These are phyloP conservation scores for Pelargonium nanum DNA, from an alignment of 345 rosid species.

Conservation along the genomic window DNA sequence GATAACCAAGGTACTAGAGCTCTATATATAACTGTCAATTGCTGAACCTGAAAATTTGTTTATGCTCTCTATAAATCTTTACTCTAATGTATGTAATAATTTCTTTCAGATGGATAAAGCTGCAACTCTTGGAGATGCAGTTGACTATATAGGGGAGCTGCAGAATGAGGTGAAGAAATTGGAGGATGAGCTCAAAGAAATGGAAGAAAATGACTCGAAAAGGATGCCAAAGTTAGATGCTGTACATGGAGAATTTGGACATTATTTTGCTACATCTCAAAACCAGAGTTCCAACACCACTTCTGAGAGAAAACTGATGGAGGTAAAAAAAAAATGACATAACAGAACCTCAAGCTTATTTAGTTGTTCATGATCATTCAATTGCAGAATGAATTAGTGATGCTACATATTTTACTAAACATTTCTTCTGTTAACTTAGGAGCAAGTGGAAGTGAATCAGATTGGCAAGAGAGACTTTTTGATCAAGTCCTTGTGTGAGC, in stretches of 20 bases:
- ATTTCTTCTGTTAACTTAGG: slow-evolving; percentile 22
- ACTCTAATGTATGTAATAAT: no score
- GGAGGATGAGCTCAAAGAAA: slow-evolving; percentile 45
- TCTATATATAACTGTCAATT: slow-evolving; percentile 3
- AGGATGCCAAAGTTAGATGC: slow-evolving; percentile 12
- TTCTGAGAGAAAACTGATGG: slow-evolving; percentile 4
- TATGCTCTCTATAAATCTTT: no score
- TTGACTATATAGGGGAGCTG: slow-evolving; percentile 54
- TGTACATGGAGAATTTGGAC: not conserved
- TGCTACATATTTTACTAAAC: not conserved
- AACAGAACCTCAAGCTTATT: slow-evolving; percentile 4
- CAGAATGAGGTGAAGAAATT: slow-evolving; percentile 37
- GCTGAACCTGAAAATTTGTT: not conserved
- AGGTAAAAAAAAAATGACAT: slow-evolving; percentile 17
- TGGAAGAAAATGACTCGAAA: slow-evolving; percentile 29
- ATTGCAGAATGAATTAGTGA: no score
- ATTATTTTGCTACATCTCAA: slow-evolving; percentile 6
- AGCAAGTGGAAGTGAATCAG: slow-evolving; percentile 46
- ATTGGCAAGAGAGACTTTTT: slow-evolving; percentile 38
- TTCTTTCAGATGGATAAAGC: slow-evolving; percentile 49
- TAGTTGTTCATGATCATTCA: not conserved
- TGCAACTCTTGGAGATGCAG: slow-evolving; percentile 63
- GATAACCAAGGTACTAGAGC: slow-evolving; percentile 51
- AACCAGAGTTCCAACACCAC: slow-evolving; percentile 12
- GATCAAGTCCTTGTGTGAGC: slow-evolving; percentile 34